Evolutionary conservation across 139 green algal genomes (phyloP).

Genomic region (Coccomyxa sp.): DNA sequence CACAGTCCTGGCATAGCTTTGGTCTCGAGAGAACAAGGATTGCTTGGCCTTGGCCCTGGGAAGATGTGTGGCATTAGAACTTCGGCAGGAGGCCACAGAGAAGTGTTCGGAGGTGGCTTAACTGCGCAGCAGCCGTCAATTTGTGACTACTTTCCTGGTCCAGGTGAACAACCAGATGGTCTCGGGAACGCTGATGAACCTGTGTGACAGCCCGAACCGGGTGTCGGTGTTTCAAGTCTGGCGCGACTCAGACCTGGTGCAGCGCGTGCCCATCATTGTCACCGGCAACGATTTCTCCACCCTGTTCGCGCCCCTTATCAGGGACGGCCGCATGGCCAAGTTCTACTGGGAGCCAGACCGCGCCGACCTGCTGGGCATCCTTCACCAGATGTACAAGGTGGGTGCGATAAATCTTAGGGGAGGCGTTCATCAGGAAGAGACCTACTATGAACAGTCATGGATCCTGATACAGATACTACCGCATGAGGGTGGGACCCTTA

Average conservation of each 20-base stretch:
- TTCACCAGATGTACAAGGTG: constrained; percentile 48
- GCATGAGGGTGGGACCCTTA: not conserved
- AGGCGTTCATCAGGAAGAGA: not conserved
- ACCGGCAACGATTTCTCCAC: constrained; percentile 53
- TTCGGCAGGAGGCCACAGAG: too few species aligned
- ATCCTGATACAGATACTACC: not conserved
- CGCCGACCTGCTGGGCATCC: constrained; percentile 76
- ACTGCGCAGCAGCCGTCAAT: too few species aligned
- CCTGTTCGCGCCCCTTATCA: constrained; percentile 90
- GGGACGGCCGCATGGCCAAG: constrained; percentile 76
- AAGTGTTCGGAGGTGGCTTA: too few species aligned
- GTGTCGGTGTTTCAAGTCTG: not conserved
- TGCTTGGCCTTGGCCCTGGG: too few species aligned
- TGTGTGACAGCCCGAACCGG: constrained; percentile 79
- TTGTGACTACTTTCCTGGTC: not conserved
- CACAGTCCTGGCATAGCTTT: too few species aligned
- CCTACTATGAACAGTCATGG: not conserved
- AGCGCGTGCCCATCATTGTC: constrained; percentile 71
- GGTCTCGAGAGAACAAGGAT: too few species aligned
- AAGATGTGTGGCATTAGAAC: too few species aligned
- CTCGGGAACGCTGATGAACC: constrained; percentile 85
- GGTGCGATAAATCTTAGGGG: not conserved
- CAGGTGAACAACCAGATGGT: constrained; percentile 73
- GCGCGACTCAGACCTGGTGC: not conserved
- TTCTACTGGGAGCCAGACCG: constrained; percentile 70